A percentile compares a stretch with the other conserved stretches of the same genome.
Conservation (phyloP, 2,329 filamentous ascomycete genomes). For the Monilinia fructigena region DNA sequence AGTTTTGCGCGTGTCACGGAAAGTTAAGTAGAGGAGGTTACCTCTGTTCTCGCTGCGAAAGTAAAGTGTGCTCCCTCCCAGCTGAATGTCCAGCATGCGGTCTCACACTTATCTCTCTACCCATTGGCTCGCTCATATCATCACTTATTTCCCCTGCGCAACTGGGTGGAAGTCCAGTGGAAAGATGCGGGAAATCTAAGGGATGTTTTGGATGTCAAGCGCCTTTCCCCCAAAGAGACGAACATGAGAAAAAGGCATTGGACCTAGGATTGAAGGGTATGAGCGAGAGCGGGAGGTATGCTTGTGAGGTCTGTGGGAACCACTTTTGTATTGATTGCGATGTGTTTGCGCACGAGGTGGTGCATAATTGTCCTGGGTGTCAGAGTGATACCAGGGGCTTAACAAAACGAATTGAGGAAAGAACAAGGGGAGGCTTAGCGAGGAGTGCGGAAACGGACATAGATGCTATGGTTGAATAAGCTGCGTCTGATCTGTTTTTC, state of each 20-base stretch:
- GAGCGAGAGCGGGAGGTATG: conserved; percentile 84
- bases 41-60: conserved; percentile 80
- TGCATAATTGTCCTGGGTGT: conserved; percentile 96
- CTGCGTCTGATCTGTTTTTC: neutral
- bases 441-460: neutral
- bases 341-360: conserved; percentile 87
- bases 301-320: conserved; percentile 78
- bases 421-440: neutral
- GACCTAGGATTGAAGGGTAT: conserved; percentile 55
- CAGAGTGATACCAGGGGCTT: conserved; percentile 33
- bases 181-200: conserved; percentile 53
- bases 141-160: conserved; percentile 84
- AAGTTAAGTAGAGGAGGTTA: conserved; percentile 82
- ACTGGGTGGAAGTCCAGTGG: conserved; percentile 92
- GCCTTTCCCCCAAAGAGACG: conserved; percentile 27
- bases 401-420: neutral
- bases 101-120: conserved; percentile 93
- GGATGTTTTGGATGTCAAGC: conserved; percentile 78
- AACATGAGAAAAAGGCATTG: conserved; percentile 37
- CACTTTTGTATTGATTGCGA: conserved; percentile 99
- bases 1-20: conserved; percentile 88
- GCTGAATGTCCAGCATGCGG: conserved; percentile 89
- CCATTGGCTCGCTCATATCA: conserved; percentile 91
- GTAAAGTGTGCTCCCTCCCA: conserved; percentile 86
- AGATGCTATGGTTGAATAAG: conserved; percentile 21